A percentile compares a stretch with the other conserved stretches of the same genome.
phyloP scores from a whole-genome alignment of 495 filamentous ascomycete genomes.

The Emericellopsis terricola region DNA sequence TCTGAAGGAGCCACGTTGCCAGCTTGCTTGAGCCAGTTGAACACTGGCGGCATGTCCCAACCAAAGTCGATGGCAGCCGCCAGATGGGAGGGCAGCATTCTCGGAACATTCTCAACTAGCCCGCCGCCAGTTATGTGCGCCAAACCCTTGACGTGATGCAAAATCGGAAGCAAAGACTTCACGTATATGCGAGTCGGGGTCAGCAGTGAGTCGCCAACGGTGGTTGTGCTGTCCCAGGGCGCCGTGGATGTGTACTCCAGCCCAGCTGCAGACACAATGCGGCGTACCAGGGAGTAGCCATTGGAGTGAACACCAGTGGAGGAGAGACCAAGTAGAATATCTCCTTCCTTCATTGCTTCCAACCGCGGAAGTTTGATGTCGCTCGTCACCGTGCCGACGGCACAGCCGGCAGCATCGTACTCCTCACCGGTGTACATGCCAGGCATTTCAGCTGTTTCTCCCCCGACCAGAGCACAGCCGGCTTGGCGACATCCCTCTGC shows the following conservation, averaged over 20 bases:
- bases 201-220: slow-evolving; percentile 56
- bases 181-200: slow-evolving; percentile 75
- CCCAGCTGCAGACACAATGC: slow-evolving; percentile 57
- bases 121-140: slow-evolving; percentile 95
- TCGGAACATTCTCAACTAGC: slow-evolving; percentile 76
- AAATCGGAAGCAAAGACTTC: slow-evolving; percentile 45
- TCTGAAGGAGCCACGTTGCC: slow-evolving; percentile 59
- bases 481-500: slow-evolving; percentile 67
- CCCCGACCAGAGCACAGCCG: slow-evolving; percentile 78
- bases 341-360: slow-evolving; percentile 56
- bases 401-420: slow-evolving; percentile 81
- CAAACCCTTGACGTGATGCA: slow-evolving; percentile 60
- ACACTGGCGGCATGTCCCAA: slow-evolving; percentile 59
- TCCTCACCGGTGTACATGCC: slow-evolving; percentile 68
- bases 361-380: slow-evolving; percentile 56
- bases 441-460: slow-evolving; percentile 96
- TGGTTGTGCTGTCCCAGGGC: slow-evolving; percentile 43
- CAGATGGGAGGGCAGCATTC: slow-evolving; percentile 67
- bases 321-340: slow-evolving; percentile 66
- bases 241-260: slow-evolving; percentile 48
- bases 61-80: slow-evolving; percentile 59
- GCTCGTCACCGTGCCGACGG: slow-evolving; percentile 63
- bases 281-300: slow-evolving; percentile 84
- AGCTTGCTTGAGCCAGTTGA: slow-evolving; percentile 64
- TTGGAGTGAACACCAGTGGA: slow-evolving; percentile 85